Percentiles rank a stretch among this genome's conserved stretches.
Conservation (phyloP, 768 basidiomycete genomes). For the Calvatia gigantea region DNA sequence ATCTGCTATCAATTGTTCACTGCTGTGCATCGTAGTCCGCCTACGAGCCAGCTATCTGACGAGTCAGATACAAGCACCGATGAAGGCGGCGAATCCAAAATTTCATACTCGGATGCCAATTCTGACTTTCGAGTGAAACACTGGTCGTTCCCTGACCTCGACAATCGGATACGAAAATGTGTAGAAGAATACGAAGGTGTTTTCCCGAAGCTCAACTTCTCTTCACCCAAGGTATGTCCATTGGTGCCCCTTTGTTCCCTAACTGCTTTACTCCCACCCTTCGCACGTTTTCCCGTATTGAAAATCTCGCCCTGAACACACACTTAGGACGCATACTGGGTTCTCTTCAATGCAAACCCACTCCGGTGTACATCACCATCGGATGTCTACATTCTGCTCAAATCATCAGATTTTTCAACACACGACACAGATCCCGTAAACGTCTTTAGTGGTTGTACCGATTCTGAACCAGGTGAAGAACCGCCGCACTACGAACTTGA, state of each 20-base stretch:
- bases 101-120: slow-evolving; percentile 38
- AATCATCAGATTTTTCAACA: slow-evolving; percentile 86
- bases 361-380: slow-evolving; percentile 84
- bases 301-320: too few relatives aligned
- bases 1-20: neutral
- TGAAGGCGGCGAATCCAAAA: slow-evolving; percentile 32
- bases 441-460: slow-evolving; percentile 67
- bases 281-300: neutral
- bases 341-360: slow-evolving; percentile 79
- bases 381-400: slow-evolving; percentile 89
- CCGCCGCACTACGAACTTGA: slow-evolving; percentile 58
- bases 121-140: slow-evolving; percentile 13
- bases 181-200: slow-evolving; percentile 75
- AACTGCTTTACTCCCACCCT: neutral
- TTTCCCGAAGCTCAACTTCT: slow-evolving; percentile 96
- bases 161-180: slow-evolving; percentile 60
- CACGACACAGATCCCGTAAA: slow-evolving; percentile 64
- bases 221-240: slow-evolving; percentile 73
- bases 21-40: slow-evolving; percentile 33
- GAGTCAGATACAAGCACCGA: slow-evolving; percentile 41
- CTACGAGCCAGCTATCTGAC: slow-evolving; percentile 57
- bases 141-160: slow-evolving; percentile 71
- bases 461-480: slow-evolving; percentile 1
- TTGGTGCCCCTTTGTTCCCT: neutral
- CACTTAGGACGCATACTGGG: slow-evolving; percentile 87